Evolutionary conservation across 331 rosid species (phyloP).

Genomic region (Quercus lobata): DNA sequence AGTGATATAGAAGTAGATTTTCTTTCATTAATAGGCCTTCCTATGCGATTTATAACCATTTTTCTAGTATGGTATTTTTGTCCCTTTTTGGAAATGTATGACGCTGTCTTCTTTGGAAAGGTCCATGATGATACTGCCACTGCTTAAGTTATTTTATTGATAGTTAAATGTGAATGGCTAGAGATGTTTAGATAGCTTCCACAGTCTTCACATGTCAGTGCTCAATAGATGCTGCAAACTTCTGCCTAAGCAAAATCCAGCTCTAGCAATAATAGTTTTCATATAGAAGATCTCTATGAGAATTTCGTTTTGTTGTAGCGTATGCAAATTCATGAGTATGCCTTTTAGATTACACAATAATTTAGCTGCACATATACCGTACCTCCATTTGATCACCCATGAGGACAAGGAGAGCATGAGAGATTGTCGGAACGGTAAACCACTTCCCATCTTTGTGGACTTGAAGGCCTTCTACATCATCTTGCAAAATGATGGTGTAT

Average conservation of each 20-base stretch:
- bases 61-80: too few species aligned
- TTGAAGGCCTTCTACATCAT: conserved; percentile 26
- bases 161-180: too few species aligned
- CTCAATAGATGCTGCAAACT: background rate
- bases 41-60: background rate
- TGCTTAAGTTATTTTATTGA: too few species aligned
- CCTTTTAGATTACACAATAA: background rate
- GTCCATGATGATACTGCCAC: too few species aligned
- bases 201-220: background rate
- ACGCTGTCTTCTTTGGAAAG: too few species aligned
- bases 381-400: conserved; percentile 21
- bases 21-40: background rate
- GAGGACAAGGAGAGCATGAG: conserved; percentile 19
- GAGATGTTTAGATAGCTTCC: too few species aligned
- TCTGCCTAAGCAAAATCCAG: background rate
- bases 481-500: conserved; percentile 18
- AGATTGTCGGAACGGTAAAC: conserved; percentile 11
- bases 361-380: background rate
- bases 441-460: conserved; percentile 6
- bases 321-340: background rate
- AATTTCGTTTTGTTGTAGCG: background rate
- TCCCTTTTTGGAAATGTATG: too few species aligned
- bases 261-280: background rate
- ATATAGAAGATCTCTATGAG: background rate
- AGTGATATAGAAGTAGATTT: background rate